A percentile compares a stretch with the other conserved stretches of the same genome.
These are phyloP conservation scores for Actinomortierella ambigua DNA, from an alignment of 371 early-diverging fungal genomes.

Conservation along the genomic window DNA sequence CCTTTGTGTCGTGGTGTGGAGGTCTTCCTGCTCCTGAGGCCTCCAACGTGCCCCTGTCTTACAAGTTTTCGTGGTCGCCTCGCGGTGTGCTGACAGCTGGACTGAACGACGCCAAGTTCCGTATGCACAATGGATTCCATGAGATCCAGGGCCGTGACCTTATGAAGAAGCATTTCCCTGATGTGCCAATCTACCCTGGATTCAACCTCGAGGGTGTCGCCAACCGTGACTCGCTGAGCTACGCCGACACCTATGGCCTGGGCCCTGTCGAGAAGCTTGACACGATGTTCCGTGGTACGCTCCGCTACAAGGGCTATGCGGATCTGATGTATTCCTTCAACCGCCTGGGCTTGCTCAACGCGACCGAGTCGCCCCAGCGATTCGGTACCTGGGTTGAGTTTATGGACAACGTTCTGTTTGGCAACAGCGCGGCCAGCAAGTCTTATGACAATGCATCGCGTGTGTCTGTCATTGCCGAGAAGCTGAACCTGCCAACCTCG, in stretches of 20 bases:
- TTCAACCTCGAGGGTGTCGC: conserved; percentile 87
- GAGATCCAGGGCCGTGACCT: conserved; percentile 72
- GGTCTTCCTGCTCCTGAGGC: conserved; percentile 91
- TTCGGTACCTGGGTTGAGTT: conserved; percentile 55
- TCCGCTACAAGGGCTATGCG: conserved; percentile 81
- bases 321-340: conserved; percentile 66
- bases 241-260: conserved; percentile 69
- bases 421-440: conserved; percentile 7
- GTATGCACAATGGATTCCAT: conserved; percentile 66
- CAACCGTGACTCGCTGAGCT: conserved; percentile 79
- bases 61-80: conserved; percentile 92
- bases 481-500: conserved; percentile 50
- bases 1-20: conserved; percentile 90
- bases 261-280: conserved; percentile 70
- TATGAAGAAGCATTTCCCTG: conserved; percentile 66
- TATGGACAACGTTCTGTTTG: conserved; percentile 42
- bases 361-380: conserved; percentile 37
- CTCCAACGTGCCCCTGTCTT: conserved; percentile 85
- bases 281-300: conserved; percentile 87
- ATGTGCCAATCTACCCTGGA: conserved; percentile 76
- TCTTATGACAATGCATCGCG: conserved; percentile 32
- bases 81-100: conserved; percentile 87
- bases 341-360: conserved; percentile 58
- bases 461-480: conserved; percentile 48
- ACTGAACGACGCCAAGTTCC: conserved; percentile 81